Evolutionary conservation across 768 basidiomycete genomes (phyloP), one percentile per base, ranked within the genome.

Genomic region (Collybiopsis luxurians): DNA sequence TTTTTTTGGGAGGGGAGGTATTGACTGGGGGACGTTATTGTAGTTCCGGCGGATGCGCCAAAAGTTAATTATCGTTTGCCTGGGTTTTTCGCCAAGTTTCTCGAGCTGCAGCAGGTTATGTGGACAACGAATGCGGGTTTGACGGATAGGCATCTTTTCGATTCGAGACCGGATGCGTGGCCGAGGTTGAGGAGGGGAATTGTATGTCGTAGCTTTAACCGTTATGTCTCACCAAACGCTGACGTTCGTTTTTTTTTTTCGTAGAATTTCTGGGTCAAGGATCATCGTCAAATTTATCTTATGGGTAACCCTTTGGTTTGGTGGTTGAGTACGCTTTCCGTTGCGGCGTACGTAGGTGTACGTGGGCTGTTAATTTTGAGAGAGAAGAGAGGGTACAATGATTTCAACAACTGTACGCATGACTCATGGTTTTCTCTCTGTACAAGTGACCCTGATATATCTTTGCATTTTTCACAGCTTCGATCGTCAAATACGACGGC

Each of bases 261-360:
- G 59, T 63, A 95, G 94, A 97, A 95, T 73, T 98, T 98, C 74
- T 98, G 97, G 97, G 93, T 97, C 43, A 95, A 95, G 71, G 92
- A 98, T 59, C 89, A 98, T 67, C 83, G 83, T 43, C 97, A 99
- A 66, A 90, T 99, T 59, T 99, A 99, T 70, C 82, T 98, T 43
- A 79, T 97, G 21, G 97, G 97, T 2, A 99, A 98, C 67, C 93
- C 95, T 0, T 76, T 95, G 60, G 81, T 96, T 24, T 99, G 97
- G 97, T 97, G 88, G 80, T 70, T 86, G 39, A 89, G 90, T 64
- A 87, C 90, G 0, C 66, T 87, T 2, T 80, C 91, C 2, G 83
- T 98, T 17, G 62, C 79, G 12, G 66, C 78, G 0, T 98, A 97
- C 64, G 68, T 84, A 12, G 72, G 73, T 17, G 78, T 90, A 2